phyloP scores from a whole-genome alignment of 2,329 filamentous ascomycete genomes.

The Zymoseptoria tritici region DNA sequence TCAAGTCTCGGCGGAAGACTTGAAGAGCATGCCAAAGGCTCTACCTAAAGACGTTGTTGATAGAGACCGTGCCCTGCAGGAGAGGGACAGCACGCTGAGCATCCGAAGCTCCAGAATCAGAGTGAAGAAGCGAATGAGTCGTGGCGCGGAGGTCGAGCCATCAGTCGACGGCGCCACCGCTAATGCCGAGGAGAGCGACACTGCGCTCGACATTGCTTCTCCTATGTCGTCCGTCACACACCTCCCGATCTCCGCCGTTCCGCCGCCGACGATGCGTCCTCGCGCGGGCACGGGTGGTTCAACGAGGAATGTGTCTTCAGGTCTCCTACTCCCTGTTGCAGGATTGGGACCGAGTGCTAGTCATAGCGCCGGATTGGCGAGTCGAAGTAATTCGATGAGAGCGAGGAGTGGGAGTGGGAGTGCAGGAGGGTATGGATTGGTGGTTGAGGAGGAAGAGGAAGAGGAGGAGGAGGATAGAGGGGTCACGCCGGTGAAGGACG shows the following conservation, averaged over 20 bases:
- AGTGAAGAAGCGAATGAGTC: not conserved
- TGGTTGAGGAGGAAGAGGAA: not conserved
- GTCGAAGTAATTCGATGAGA: not conserved
- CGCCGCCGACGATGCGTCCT: slow-evolving; percentile 28
- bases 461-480: not conserved
- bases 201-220: not conserved
- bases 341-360: not conserved
- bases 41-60: not conserved
- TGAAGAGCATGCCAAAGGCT: not conserved
- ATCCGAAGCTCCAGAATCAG: not conserved
- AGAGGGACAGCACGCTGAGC: not conserved
- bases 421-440: not conserved
- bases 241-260: slow-evolving; percentile 25
- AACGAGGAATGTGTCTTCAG: not conserved
- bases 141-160: not conserved
- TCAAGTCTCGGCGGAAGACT: not conserved
- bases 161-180: not conserved
- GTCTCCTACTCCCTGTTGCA: not conserved
- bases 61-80: not conserved
- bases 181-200: not conserved
- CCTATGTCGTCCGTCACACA: not conserved
- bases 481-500: not conserved
- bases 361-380: not conserved
- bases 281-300: slow-evolving; percentile 27
- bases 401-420: not conserved